These are phyloP conservation scores for Curvularia sp. DNA, from an alignment of 2,329 filamentous ascomycete genomes.

Conservation along the genomic window DNA sequence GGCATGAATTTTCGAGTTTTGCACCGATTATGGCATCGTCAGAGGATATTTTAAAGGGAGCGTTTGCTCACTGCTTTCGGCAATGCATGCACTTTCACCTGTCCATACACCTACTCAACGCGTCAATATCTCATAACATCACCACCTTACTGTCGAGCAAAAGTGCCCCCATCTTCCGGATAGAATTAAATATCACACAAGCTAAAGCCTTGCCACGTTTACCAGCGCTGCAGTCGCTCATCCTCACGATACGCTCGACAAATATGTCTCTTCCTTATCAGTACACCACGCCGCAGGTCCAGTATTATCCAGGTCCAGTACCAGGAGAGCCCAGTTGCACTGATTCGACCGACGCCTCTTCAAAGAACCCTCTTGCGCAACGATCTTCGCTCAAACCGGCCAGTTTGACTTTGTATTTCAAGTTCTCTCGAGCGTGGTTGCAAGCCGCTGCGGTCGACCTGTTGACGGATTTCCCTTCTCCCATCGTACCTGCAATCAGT, in stretches of 20 bases:
- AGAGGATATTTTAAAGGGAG: not conserved
- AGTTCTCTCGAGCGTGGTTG: not conserved
- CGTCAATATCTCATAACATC: not conserved
- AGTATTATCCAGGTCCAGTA: too few species aligned
- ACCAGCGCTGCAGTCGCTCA: not conserved
- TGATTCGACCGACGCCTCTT: too few species aligned
- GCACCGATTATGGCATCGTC: not conserved
- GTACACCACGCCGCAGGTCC: not conserved
- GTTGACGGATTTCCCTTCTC: not conserved
- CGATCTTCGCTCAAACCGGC: not conserved
- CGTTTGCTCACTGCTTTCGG: not conserved
- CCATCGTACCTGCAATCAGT: not conserved
- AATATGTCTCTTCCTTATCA: not conserved
- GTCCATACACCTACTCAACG: not conserved
- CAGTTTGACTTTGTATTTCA: not conserved
- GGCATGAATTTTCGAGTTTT: too few species aligned
- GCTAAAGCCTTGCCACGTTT: not conserved
- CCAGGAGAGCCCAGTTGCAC: too few species aligned
- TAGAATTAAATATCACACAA: too few species aligned
- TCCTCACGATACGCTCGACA: not conserved
- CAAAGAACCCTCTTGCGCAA: not conserved
- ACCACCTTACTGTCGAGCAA: not conserved
- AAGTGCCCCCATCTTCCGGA: too few species aligned
- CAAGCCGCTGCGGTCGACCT: not conserved
- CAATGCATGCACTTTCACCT: too few species aligned